Base-by-base conservation (phyloP, 2,329 filamentous ascomycete species). In the Stachybotrys echinatus region DNA sequence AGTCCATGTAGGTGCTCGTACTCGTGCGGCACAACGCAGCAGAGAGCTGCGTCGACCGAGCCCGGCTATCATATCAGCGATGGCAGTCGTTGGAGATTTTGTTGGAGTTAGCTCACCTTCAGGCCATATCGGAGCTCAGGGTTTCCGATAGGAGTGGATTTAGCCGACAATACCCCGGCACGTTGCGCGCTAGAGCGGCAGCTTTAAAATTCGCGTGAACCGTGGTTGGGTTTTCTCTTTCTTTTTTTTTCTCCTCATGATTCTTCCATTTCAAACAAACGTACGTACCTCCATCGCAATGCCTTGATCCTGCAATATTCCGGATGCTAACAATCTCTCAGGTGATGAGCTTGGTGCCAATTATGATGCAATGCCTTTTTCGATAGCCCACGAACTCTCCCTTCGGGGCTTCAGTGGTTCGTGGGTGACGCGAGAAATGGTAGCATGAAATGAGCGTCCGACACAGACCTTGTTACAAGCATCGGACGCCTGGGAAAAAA, bases 341-440 rank as follows among this genome's bases (percentile, higher is more conserved):
- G 91, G 95, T 97, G 92, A 99, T 97, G 94, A 99, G 95, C 96
- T 89, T 83, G 89, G 92, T 97, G 94, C 86, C 84, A 72, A 76
- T 84, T 84, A 89, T 95, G 94, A 97, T 78, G 77, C 69, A 70
- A 80, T 88, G 61, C 79, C 76, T 79, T 76, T 73, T 79, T 74
- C 72, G 74, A 78, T 78, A 76, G 75, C 79, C 75, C 75, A 74
- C 75, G 79, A 82, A 88, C 89, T 92, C 92, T 96, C 87, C 86
- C 84, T 74, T 80, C 74, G 75, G 84, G 88, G 92, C 91, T 88
- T 70, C 90, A 96, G 94, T 80, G 92, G 89, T 87, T 79, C 79
- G 80, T 73, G 74, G 80, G 83, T 71, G 73, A 76, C 73, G 77
- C 72, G 72, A 76, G 74, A 73, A n/a, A 50, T 73, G 83, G 81